phyloP scores from a whole-genome alignment of 805 yeast genomes.

The Starmerella etchellsii region DNA sequence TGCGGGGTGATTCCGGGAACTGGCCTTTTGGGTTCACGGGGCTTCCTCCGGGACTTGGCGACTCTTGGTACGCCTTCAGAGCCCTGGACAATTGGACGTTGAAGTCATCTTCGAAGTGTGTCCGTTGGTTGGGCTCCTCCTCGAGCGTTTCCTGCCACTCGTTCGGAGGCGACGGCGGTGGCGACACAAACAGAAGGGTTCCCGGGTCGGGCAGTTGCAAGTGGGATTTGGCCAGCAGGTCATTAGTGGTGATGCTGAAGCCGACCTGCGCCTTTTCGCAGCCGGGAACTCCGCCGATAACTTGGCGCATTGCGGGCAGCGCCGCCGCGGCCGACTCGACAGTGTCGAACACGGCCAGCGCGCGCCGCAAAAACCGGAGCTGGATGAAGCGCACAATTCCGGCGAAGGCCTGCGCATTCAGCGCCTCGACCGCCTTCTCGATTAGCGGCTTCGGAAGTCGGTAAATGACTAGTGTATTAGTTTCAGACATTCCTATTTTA shows the following conservation, averaged over 20 bases:
- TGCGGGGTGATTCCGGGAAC: slow-evolving; percentile 9
- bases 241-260: slow-evolving; percentile 10
- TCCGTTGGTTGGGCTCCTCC: slow-evolving; percentile 19
- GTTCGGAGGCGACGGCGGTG: slow-evolving; percentile 22
- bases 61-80: slow-evolving; percentile 3
- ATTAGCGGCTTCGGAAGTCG: slow-evolving; percentile 7
- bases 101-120: slow-evolving; percentile 19
- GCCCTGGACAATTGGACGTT: slow-evolving; percentile 15
- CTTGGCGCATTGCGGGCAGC: slow-evolving; percentile 1
- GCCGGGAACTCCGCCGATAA: not conserved
- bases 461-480: slow-evolving; percentile 17
- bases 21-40: not conserved
- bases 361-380: slow-evolving; percentile 18
- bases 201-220: slow-evolving; percentile 21
- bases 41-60: not conserved
- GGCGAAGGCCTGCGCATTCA: not conserved
- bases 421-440: not conserved
- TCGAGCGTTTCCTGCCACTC: slow-evolving; percentile 19
- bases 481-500: slow-evolving; percentile 5
- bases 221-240: slow-evolving; percentile 2
- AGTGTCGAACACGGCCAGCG: slow-evolving; percentile 18
- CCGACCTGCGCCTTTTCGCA: slow-evolving; percentile 9
- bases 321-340: slow-evolving; percentile 11
- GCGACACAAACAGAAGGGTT: slow-evolving; percentile 18
- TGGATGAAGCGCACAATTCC: slow-evolving; percentile 14